Base-by-base conservation (phyloP, 1,139 yeast species). In the Zygotorulaspora mrakii region DNA sequence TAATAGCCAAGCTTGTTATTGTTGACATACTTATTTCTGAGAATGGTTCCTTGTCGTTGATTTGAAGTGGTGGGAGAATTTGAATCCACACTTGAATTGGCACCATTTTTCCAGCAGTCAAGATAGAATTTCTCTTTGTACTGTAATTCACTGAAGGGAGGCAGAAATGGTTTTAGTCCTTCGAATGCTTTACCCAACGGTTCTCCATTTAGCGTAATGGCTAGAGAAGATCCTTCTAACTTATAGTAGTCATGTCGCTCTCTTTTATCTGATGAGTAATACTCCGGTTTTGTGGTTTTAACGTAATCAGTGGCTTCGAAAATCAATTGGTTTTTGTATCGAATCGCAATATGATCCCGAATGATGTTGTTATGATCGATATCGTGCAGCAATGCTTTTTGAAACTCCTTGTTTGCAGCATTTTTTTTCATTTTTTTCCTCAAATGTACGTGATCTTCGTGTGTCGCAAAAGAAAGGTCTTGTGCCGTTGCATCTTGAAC, bases 1-100 rank as follows among this genome's bases (percentile, higher is more conserved):
- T 79, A 91, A 60, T 94, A 91, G 0, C 97, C 98, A 40, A 88
- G 65, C 33, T 77, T 69, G 1, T 95, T 95, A 58, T 91, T 96
- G 59, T 91, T 47, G 64, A 73, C 62, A 64, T 53, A 68, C 47
- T 68, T 66, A 53, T 71, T 76, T 25, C 65, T 66, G n/a, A 72
- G 65, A 35, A 76, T 69, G 7, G 51, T 30, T 2, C 57, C 50
- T 33, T 47, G 40, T 22, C 37, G 43, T 17, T 43, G 40, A 18
- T 26, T 14, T 14, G 31, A 9, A 14, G 9, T 7, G 9, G 12
- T 16, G 13, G 31, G 9, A 7, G 9, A 10, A 40, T 33, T 28
- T 14, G 35, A 28, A 23, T 36, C 38, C 17, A 21, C 38, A 11
- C 42, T 45, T 13, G 37, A 25, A n/a, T 42, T 24, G 33, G 38